Base-by-base conservation (phyloP, 139 green algal genomes). In the Microglena sp. region DNA sequence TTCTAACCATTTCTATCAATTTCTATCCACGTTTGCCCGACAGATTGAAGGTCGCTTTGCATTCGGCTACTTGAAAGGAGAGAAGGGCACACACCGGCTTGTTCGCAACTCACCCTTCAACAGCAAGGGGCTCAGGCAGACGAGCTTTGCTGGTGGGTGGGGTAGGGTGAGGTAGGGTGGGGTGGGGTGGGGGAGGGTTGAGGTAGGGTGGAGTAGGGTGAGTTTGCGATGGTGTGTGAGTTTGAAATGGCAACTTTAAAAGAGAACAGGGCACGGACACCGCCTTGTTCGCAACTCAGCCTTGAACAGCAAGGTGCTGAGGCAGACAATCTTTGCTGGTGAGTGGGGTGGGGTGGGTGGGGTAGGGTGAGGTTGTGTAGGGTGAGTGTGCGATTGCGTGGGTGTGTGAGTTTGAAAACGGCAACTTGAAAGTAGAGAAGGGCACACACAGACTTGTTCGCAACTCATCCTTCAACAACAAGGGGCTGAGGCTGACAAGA, bases 21-120 rank as follows among this genome's bases (percentile, higher is more conserved):
- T n/a, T n/a, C n/a, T n/a, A n/a, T n/a, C n/a, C n/a, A n/a, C n/a
- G n/a, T n/a, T n/a, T n/a, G n/a, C n/a, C n/a, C n/a, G n/a, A 59
- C 50, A 31, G 15, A 27, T 59, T n/a, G 28, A 18, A 18, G 50
- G 56, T 11, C 58, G 58, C 21, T 77, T 67, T 46, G 76, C 69
- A 1, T 84, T 81, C 60, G 78, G 78, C 8, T 80, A 75, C 45
- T 55, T 85, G 8, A 70, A 66, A 30, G 76, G 71, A 0, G 94
- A 99, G 79, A 95, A 95, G 66, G 94, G 94, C 65, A 97, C 92
- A 1, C 93, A 98, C 79, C 78, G 93, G 0, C 83, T 98, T 1
- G 93, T 98, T 44, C 79, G 94, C 33, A 83, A 84, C 77, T 93
- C 82, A 0, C 94, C 94, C 15, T 98, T 98, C 80, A 95, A 96